These are phyloP conservation scores for Alternaria viburni DNA, from an alignment of 2,329 filamentous ascomycete genomes.

Conservation along the genomic window DNA sequence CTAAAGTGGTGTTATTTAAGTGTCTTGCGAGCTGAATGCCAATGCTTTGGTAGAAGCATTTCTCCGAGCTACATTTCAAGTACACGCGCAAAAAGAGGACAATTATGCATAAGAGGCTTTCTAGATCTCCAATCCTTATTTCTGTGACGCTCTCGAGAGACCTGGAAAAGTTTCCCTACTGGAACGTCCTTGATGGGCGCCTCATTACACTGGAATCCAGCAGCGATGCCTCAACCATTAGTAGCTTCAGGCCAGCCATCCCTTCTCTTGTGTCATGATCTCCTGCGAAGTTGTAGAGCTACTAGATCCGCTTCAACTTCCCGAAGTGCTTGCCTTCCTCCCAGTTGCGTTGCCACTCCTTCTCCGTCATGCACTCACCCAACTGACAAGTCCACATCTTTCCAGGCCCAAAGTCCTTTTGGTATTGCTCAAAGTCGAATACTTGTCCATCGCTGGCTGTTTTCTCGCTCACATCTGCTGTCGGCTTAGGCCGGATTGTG, in stretches of 20 bases:
- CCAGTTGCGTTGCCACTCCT: background rate
- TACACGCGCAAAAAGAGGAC: background rate
- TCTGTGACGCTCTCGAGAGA: background rate
- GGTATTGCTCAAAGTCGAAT: background rate
- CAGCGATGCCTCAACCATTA: background rate
- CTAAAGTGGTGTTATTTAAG: background rate
- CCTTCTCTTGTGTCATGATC: background rate
- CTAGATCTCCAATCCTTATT: background rate
- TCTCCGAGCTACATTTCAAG: background rate
- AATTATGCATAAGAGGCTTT: background rate
- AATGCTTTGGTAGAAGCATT: background rate
- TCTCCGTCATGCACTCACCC: background rate
- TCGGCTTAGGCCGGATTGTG: background rate
- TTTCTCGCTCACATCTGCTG: background rate
- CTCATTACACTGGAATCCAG: background rate
- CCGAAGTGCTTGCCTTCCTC: background rate
- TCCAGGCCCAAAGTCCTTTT: background rate
- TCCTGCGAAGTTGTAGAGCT: background rate
- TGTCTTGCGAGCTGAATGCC: background rate
- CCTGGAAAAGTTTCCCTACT: background rate
- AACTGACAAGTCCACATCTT: background rate
- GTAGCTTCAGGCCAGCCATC: rapidly evolving
- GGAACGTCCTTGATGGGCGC: background rate
- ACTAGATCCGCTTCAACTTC: background rate
- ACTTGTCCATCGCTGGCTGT: background rate